Percentiles rank a stretch among this genome's conserved stretches.
phyloP scores from a whole-genome alignment of 306 rosid genomes.

The Nissolia schottii region DNA sequence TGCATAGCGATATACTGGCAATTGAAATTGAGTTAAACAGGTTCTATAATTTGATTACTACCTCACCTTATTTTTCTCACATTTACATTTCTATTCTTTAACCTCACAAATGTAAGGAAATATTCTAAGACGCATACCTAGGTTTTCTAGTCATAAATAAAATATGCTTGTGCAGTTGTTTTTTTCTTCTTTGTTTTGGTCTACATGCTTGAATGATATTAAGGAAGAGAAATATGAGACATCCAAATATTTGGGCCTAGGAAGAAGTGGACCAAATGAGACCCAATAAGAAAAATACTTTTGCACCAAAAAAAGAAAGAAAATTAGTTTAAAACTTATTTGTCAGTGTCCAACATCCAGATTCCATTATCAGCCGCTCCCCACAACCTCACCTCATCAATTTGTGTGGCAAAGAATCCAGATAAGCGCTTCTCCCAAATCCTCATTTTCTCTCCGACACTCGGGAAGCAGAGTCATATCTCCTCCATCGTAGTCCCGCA shows the following conservation, averaged over 20 bases:
- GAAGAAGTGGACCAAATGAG: background rate
- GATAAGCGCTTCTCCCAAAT: constrained; percentile 35
- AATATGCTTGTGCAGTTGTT: background rate
- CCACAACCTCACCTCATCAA: constrained; percentile 18
- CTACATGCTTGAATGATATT: no score
- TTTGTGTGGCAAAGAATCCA: constrained; percentile 65
- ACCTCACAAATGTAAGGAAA: no score
- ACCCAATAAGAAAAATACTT: no score
- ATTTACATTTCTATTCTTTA: no score
- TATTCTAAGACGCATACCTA: no score
- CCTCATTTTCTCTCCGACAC: constrained; percentile 13
- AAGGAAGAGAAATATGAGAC: background rate
- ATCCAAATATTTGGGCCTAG: constrained; percentile 1
- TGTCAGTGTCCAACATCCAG: background rate
- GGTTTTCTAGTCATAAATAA: background rate
- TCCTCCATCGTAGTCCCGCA: no score
- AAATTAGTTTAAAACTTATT: background rate
- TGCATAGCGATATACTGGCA: background rate
- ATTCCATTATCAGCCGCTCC: background rate
- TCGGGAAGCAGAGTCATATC: no score
- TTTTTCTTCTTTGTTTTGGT: no score
- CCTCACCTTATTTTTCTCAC: no score
- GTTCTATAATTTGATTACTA: no score
- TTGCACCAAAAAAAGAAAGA: no score
- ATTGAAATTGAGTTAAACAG: background rate